Evolutionary conservation across 129 eudicot species (phyloP), one percentile per base, ranked within the genome.

Genomic region (Sambucus nigra): DNA sequence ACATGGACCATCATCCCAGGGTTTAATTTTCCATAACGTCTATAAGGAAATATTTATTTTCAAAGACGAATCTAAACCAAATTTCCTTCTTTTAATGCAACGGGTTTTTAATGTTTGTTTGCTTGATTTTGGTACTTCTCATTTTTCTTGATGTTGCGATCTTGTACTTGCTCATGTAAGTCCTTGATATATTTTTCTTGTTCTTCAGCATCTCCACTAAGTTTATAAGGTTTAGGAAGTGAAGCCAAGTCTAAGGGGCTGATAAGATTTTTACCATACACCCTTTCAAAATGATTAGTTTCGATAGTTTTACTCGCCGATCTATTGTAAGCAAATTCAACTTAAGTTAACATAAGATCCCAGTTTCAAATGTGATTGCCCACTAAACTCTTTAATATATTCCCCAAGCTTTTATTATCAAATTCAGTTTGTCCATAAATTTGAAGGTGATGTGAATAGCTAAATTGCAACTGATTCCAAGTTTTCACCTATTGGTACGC

Each of bases 241-340:
- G 54, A 58, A 46, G 61, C 56, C 15, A 45, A 44, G 23, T 65
- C 47, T 6, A 47, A n/a, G 5, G 62, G 48, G 48, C 32, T 61
- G 7, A 45, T 25, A 47, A 64, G 64, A 35, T 56, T 65, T 7
- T 11, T 15, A 5, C 56, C 57, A 28, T 65, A 56, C 0, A 66
- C 57, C 14, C 56, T n/a, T 10, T 50, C 46, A 38, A 67, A 67
- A 31, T 53, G 57, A 15, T 14, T 48, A 5, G 8, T 60, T 1
- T 17, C 21, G 5, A 53, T 58, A 3, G 59, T 31, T 25, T 44
- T 24, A 25, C 64, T 58, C 14, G 22, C 1, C 1, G 39, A 41
- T 26, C 38, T 8, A 11, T 39, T 58, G 16, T 42, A 58, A 13
- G 64, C 39, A 58, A 41, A 42, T 14, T 58, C 40, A 8, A 25